Percentiles rank a stretch among this genome's conserved stretches.
Conservation (phyloP, 345 rosid species). For the Erucastrum elatum region DNA sequence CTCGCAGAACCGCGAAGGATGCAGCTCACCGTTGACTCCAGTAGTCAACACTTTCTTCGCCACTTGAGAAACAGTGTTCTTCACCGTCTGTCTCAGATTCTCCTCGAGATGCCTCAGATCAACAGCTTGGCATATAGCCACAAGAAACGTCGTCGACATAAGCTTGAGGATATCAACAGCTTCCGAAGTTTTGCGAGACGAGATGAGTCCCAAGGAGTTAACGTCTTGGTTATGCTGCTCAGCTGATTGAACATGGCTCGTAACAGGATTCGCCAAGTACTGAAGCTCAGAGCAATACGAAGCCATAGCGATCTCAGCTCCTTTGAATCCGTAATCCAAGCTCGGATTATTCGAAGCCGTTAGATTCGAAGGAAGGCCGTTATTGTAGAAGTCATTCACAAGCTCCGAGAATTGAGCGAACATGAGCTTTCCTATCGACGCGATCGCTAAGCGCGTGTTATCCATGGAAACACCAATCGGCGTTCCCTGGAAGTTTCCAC, state of each 20-base stretch:
- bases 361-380: conserved; percentile 79
- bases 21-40: conserved; percentile 61
- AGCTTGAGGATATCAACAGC: conserved; percentile 67
- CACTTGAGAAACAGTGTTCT: conserved; percentile 56
- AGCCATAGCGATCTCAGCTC: conserved; percentile 88
- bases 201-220: conserved; percentile 69
- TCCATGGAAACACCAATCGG: conserved; percentile 91
- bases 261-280: conserved; percentile 70
- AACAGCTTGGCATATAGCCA: conserved; percentile 67
- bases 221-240: conserved; percentile 85
- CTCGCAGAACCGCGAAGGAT: conserved; percentile 64
- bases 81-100: conserved; percentile 60
- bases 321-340: conserved; percentile 76
- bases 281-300: conserved; percentile 81
- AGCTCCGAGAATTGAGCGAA: conserved; percentile 79
- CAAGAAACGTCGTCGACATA: conserved; percentile 66
- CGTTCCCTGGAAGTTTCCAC: conserved; percentile 86
- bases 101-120: conserved; percentile 76
- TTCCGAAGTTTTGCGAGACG: conserved; percentile 64
- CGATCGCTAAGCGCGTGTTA: conserved; percentile 63
- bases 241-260: conserved; percentile 73
- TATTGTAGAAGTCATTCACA: conserved; percentile 76
- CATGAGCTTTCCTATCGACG: conserved; percentile 79
- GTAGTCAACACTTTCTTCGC: conserved; percentile 54
- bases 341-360: conserved; percentile 65